Percentiles rank a stretch among this genome's conserved stretches.
phyloP scores from a whole-genome alignment of 2,329 filamentous ascomycete genomes.

The Phyllosticta ampelicida region DNA sequence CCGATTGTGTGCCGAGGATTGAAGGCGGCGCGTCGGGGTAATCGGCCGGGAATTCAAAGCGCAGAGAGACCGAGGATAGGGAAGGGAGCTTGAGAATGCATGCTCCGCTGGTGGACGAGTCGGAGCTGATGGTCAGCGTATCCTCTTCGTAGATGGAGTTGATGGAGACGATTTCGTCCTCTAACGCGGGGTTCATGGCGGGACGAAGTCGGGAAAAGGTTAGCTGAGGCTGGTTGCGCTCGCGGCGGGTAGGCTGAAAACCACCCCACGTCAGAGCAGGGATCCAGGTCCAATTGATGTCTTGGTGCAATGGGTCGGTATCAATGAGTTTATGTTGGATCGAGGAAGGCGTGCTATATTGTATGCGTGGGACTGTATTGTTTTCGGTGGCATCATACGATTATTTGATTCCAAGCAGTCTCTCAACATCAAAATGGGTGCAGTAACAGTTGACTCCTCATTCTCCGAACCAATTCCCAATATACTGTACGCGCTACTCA shows the following conservation, averaged over 20 bases:
- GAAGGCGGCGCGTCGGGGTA: conserved; percentile 68
- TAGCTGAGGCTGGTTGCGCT: neutral
- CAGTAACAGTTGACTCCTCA: too few species aligned
- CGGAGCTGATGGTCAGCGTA: conserved; percentile 34
- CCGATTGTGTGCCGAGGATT: conserved; percentile 69
- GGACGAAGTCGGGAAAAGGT: neutral
- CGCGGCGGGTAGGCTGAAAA: neutral
- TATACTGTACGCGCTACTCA: neutral
- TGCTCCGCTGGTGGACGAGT: conserved; percentile 16
- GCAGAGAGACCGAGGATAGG: conserved; percentile 42
- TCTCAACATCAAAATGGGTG: too few species aligned
- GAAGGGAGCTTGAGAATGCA: conserved; percentile 59
- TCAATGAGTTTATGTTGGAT: neutral
- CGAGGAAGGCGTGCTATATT: neutral
- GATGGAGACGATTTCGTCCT: conserved; percentile 68
- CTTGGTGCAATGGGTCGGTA: neutral
- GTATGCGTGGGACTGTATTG: neutral
- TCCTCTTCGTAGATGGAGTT: conserved; percentile 71
- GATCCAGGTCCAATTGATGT: neutral
- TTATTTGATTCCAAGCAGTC: neutral
- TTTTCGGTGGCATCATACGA: neutral
- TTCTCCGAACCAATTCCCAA: too few species aligned
- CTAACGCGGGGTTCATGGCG: conserved; percentile 34
- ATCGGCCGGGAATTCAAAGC: conserved; percentile 55
- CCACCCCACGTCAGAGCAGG: neutral